Base-by-base conservation (phyloP, 2,329 filamentous ascomycete species). In the Aspergillus sp. region DNA sequence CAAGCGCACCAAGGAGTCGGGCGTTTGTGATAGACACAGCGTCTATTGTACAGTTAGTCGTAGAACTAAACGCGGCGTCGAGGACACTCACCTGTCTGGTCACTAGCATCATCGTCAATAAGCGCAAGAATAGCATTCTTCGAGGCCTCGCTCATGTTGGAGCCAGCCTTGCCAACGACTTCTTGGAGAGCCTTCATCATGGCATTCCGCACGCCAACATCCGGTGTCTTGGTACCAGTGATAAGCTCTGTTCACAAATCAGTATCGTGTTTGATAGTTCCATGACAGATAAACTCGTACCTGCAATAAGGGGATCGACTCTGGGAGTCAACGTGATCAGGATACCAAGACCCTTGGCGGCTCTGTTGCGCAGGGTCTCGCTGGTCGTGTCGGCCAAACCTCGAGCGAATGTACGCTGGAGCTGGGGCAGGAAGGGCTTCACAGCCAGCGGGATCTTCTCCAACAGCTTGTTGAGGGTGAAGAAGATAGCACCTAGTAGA, bases 171-270 rank as follows among this genome's bases (percentile, higher is more conserved):
- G 78, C 90, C 93, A 55, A 99, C 87, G 26, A 99, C 94, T 67
- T 97, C 93, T 67, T 95, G 96, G 43, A 99, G 76, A 3, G 94
- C 94, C 77, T 95, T 96, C 64, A 99, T 81, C 94, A 99, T 99
- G 24, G 94, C 94, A 60, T 88, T 94, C 73, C 85, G 89, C 58
- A 99, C 94, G 43, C 93, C 93, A 5, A 84, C 68, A 66, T 97
- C 93, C 1, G 83, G 76, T 0, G 94, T 97, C 78, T 93, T 96
- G 22, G 91, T 94, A 44, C 94, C 94, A n/a, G 94, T 89, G 17
- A 97, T 91, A 45, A 99, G 81, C 73, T 99, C 94, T 55, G 40
- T 26, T 77, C 59, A 22, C 11, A 17, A 26, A 19, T 62, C 44
- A 57, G 53, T 38, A 45, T 41, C 17, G 14, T 17, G 41, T 16